Conservation (phyloP, 2,329 filamentous ascomycete species). For the Colletotrichum trifolii region DNA sequence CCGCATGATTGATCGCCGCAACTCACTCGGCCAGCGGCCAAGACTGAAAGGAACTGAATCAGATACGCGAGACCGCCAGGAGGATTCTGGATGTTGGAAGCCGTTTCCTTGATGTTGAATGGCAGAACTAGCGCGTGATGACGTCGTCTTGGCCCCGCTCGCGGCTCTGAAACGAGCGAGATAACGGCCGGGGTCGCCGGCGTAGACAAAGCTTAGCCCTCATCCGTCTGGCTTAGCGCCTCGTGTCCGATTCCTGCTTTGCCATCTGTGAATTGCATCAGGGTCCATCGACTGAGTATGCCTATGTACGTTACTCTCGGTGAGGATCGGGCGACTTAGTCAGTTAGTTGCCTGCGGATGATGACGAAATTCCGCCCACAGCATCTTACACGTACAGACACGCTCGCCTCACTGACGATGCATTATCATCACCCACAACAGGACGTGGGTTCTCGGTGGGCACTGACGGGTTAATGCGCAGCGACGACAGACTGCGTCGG, state of each 20-base stretch:
- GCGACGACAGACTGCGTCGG: conserved; percentile 11
- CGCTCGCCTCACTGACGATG: background rate
- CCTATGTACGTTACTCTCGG: too few relatives aligned
- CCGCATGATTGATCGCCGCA: conserved; percentile 26
- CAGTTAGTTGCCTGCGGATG: conserved; percentile 4
- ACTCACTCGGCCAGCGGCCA: background rate
- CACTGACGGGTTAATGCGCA: background rate
- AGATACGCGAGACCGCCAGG: background rate
- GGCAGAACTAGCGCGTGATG: conserved; percentile 16
- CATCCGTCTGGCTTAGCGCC: background rate
- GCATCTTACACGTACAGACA: background rate
- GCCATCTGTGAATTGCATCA: too few relatives aligned
- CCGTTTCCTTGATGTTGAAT: conserved; percentile 6
- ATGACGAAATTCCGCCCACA: background rate
- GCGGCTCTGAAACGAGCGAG: conserved; percentile 30
- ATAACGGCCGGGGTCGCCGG: conserved; percentile 10
- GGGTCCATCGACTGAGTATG: too few relatives aligned
- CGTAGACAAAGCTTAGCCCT: conserved; percentile 28
- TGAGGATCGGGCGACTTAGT: background rate
- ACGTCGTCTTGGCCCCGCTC: conserved; percentile 21
- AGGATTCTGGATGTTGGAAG: background rate
- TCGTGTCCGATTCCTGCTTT: background rate
- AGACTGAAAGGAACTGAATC: background rate
- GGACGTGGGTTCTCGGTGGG: conserved; percentile 1
- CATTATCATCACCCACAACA: background rate